phyloP scores from a whole-genome alignment of 2,329 filamentous ascomycete species.

The Colletotrichum coccodes region DNA sequence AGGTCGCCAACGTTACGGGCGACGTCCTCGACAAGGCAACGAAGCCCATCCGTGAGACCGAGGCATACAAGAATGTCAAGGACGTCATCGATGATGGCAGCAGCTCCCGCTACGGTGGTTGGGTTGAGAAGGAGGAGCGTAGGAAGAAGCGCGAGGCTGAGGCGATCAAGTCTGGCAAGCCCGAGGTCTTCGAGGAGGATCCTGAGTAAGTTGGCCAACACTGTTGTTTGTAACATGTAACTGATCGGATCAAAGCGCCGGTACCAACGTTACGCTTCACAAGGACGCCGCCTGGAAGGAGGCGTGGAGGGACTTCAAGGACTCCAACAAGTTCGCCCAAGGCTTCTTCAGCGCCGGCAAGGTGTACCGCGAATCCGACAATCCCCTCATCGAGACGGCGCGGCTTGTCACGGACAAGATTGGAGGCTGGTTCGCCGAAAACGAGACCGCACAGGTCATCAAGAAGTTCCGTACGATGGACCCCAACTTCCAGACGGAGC shows the following conservation, averaged over 20 bases:
- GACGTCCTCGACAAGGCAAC: conserved; percentile 94
- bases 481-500: conserved; percentile 92
- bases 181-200: conserved; percentile 80
- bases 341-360: conserved; percentile 86
- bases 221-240: conserved; percentile 29
- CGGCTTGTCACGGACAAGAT: conserved; percentile 94
- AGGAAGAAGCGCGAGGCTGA: conserved; percentile 81
- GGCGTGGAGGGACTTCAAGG: conserved; percentile 96
- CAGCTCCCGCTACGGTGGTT: conserved; percentile 94
- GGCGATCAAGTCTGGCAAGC: conserved; percentile 58
- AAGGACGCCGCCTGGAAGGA: conserved; percentile 99
- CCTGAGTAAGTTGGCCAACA: conserved; percentile 74
- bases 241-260: conserved; percentile 72
- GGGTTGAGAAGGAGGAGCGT: conserved; percentile 96
- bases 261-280: conserved; percentile 93
- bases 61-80: conserved; percentile 94
- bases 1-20: conserved; percentile 86
- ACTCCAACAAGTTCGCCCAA: conserved; percentile 89
- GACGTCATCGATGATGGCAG: conserved; percentile 97
- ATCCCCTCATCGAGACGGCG: conserved; percentile 91
- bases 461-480: conserved; percentile 98
- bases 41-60: conserved; percentile 90
- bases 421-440: conserved; percentile 97
- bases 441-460: conserved; percentile 96
- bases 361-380: conserved; percentile 95